These are phyloP conservation scores for Vigna nakashimae DNA, from an alignment of 306 rosid genomes.

Conservation along the genomic window DNA sequence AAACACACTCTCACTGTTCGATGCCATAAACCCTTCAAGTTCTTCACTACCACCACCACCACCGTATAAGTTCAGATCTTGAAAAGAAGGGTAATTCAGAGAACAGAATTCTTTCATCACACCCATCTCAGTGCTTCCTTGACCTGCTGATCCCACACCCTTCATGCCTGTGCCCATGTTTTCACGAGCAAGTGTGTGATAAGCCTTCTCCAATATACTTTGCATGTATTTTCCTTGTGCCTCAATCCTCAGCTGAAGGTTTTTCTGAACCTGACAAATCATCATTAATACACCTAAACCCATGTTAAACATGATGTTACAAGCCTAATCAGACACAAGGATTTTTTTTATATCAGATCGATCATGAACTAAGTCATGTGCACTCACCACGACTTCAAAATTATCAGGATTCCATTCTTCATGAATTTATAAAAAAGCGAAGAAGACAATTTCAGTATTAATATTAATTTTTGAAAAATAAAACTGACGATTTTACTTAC, in stretches of 20 bases:
- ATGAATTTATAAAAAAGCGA: no score
- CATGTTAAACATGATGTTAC: conserved; percentile 12
- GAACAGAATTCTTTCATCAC: conserved; percentile 72
- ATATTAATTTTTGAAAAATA: no score
- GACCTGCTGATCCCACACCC: conserved; percentile 52
- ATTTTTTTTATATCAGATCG: no score
- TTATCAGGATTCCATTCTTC: no score
- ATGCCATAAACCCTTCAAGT: conserved; percentile 63
- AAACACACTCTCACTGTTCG: conserved; percentile 49
- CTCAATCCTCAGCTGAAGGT: conserved; percentile 96
- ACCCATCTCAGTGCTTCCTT: conserved; percentile 62
- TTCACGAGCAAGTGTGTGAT: conserved; percentile 96
- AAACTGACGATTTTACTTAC: no score
- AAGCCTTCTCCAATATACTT: conserved; percentile 95
- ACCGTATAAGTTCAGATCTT: conserved; percentile 80
- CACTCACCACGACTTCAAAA: no score
- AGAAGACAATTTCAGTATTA: no score
- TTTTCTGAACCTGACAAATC: conserved; percentile 81
- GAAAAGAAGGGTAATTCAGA: conserved; percentile 78
- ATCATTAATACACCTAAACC: conserved; percentile 25
- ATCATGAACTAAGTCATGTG: no score
- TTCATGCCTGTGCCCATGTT: conserved; percentile 72
- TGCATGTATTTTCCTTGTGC: conserved; percentile 99
- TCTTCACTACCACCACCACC: conserved; percentile 49
- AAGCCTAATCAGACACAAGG: no score